Evolutionary conservation across 2,329 filamentous ascomycete species (phyloP).

Genomic region (Cladosporium sp.): DNA sequence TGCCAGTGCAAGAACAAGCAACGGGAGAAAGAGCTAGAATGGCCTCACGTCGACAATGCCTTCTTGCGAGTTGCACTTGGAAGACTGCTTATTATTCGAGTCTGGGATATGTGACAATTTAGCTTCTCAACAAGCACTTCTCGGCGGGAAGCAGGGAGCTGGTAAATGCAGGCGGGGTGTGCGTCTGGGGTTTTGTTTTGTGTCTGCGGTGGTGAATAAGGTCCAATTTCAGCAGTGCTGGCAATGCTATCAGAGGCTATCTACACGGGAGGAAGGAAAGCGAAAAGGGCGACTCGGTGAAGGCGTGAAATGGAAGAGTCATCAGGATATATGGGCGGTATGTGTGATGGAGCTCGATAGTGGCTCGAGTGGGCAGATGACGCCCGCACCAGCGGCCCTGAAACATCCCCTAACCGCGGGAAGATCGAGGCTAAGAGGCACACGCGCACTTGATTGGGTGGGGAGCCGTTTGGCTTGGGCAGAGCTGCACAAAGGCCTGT

Average conservation of each 20-base stretch:
- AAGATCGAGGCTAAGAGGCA: slow-evolving; percentile 4
- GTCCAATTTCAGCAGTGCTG: slow-evolving; percentile 14
- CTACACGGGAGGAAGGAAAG: slow-evolving; percentile 18
- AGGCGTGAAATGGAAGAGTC: slow-evolving; percentile 9
- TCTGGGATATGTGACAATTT: slow-evolving; percentile 17
- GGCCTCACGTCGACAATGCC: not conserved
- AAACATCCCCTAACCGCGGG: slow-evolving; percentile 8
- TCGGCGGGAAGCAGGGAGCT: slow-evolving; percentile 2
- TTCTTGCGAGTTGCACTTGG: not conserved
- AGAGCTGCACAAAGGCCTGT: slow-evolving; percentile 10
- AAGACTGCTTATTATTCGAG: not conserved
- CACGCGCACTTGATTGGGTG: not conserved
- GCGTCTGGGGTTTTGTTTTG: slow-evolving; percentile 13
- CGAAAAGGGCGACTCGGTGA: not conserved
- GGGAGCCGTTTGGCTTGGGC: slow-evolving; percentile 11
- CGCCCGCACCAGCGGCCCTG: slow-evolving; percentile 10
- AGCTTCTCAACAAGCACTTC: slow-evolving; percentile 23
- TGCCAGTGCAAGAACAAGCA: not conserved
- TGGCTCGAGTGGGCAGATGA: slow-evolving; percentile 14
- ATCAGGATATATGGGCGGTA: slow-evolving; percentile 15
- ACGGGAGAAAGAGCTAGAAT: not conserved
- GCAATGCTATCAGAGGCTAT: slow-evolving; percentile 23
- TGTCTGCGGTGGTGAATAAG: slow-evolving; percentile 14
- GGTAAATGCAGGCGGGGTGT: slow-evolving; percentile 14
- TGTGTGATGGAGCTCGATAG: slow-evolving; percentile 16